A percentile compares a stretch with the other conserved stretches of the same genome.
These are phyloP conservation scores for Claviceps humidiphila DNA, from an alignment of 2,329 filamentous ascomycete species.

Conservation along the genomic window DNA sequence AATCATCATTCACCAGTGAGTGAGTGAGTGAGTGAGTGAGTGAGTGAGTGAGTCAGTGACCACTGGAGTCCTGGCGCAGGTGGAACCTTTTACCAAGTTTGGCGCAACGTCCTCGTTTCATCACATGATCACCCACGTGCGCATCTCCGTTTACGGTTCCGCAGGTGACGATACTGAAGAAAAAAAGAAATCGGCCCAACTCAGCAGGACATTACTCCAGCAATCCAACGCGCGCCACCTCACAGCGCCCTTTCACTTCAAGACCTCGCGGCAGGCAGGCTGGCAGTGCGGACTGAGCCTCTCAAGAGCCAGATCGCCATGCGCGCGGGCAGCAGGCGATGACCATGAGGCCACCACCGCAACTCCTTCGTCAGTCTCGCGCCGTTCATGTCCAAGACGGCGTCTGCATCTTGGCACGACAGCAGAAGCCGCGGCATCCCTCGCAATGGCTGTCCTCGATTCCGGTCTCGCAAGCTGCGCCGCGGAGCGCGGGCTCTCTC, in stretches of 20 bases:
- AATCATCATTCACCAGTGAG: no score
- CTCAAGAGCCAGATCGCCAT: constrained; percentile 11
- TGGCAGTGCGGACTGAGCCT: neutral
- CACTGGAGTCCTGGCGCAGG: neutral
- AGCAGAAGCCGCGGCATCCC: neutral
- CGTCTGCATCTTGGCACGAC: constrained; percentile 11
- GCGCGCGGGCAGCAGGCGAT: constrained; percentile 15
- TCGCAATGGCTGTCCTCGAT: constrained; percentile 19
- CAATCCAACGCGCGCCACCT: neutral
- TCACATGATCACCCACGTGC: constrained; percentile 6
- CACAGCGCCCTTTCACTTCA: neutral
- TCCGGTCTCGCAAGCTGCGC: constrained; percentile 12
- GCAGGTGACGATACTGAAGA: neutral
- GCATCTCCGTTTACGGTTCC: neutral
- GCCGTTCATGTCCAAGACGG: constrained; percentile 13
- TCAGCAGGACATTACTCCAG: neutral
- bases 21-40: no score
- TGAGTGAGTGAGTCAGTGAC: no score
- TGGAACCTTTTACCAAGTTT: constrained; percentile 13
- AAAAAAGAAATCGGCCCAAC: neutral
- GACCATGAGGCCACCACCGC: constrained; percentile 21
- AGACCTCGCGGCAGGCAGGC: neutral
- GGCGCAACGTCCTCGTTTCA: neutral
- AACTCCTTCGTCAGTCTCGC: constrained; percentile 16
- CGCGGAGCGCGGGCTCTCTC: constrained; percentile 17